These are phyloP conservation scores for Daldinia decipiens DNA, from an alignment of 495 filamentous ascomycete genomes.

Conservation along the genomic window DNA sequence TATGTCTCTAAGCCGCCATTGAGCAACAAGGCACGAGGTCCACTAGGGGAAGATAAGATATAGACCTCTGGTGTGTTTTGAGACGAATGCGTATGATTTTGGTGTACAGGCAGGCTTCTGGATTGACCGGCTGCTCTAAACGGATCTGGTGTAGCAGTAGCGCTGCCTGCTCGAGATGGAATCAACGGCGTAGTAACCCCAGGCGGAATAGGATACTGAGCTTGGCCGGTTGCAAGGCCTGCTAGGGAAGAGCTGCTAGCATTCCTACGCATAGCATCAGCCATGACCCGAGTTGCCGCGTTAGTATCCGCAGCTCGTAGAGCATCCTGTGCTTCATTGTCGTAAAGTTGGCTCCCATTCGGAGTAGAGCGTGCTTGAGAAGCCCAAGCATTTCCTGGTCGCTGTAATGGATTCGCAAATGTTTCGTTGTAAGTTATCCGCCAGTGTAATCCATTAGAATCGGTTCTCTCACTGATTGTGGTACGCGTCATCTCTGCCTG, in stretches of 20 bases:
- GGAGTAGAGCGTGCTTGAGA: slow-evolving; percentile 27
- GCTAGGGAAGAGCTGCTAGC: slow-evolving; percentile 55
- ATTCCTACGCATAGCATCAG: slow-evolving; percentile 60
- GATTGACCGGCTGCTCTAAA: slow-evolving; percentile 39
- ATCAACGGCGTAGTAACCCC: slow-evolving; percentile 55
- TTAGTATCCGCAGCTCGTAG: slow-evolving; percentile 55
- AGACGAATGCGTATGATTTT: slow-evolving; percentile 27
- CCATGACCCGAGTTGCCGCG: slow-evolving; percentile 53
- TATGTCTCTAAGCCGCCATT: slow-evolving; percentile 57
- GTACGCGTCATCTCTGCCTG: slow-evolving; percentile 35
- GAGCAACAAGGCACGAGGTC: slow-evolving; percentile 68
- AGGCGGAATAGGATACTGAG: slow-evolving; percentile 52
- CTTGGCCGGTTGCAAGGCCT: slow-evolving; percentile 46
- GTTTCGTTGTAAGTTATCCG: slow-evolving; percentile 39
- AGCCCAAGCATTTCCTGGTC: slow-evolving; percentile 19
- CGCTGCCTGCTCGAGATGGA: slow-evolving; percentile 53
- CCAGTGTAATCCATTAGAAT: slow-evolving; percentile 35
- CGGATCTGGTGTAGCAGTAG: slow-evolving; percentile 57
- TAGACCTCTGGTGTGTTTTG: slow-evolving; percentile 62
- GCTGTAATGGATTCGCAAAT: slow-evolving; percentile 31
- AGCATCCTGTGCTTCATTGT: slow-evolving; percentile 52
- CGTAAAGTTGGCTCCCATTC: slow-evolving; percentile 40
- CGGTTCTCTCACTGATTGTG: slow-evolving; percentile 30
- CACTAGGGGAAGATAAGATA: slow-evolving; percentile 68
- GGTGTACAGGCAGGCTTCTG: slow-evolving; percentile 28